phyloP scores from a whole-genome alignment of 2,329 filamentous ascomycete species.

The Aspergillus niger region DNA sequence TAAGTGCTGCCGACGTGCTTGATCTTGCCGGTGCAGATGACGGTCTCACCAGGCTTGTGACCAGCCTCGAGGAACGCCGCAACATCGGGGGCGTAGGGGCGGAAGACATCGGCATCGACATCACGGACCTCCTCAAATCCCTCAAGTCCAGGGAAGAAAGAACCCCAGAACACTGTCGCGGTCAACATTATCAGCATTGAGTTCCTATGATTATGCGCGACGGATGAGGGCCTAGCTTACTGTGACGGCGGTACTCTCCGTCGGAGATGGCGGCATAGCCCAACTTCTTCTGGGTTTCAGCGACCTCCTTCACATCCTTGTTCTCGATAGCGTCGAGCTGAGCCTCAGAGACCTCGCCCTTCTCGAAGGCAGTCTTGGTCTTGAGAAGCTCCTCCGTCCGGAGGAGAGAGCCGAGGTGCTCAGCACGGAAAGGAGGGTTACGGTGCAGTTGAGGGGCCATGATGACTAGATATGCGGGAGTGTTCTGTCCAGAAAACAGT shows the following conservation, averaged over 20 bases:
- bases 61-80: conserved; percentile 62
- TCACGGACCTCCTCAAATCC: conserved; percentile 57
- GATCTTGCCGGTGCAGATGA: conserved; percentile 61
- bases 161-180: conserved; percentile 57
- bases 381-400: conserved; percentile 64
- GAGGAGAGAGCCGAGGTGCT: conserved; percentile 72
- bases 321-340: conserved; percentile 65
- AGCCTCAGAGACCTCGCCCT: conserved; percentile 56
- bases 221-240: conserved; percentile 25
- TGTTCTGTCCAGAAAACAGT: background rate
- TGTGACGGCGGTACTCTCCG: conserved; percentile 64
- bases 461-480: conserved; percentile 8
- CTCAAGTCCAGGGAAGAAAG: conserved; percentile 57
- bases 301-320: conserved; percentile 65
- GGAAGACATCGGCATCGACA: conserved; percentile 55
- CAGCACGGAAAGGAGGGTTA: conserved; percentile 67
- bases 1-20: conserved; percentile 60
- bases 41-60: conserved; percentile 58
- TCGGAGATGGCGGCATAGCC: conserved; percentile 67
- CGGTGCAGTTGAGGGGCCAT: conserved; percentile 41
- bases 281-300: conserved; percentile 64
- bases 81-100: conserved; percentile 62
- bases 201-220: background rate
- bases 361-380: conserved; percentile 59
- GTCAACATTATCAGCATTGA: background rate